phyloP scores from a whole-genome alignment of 257 asterid genomes.

The Eucommia ulmoides region DNA sequence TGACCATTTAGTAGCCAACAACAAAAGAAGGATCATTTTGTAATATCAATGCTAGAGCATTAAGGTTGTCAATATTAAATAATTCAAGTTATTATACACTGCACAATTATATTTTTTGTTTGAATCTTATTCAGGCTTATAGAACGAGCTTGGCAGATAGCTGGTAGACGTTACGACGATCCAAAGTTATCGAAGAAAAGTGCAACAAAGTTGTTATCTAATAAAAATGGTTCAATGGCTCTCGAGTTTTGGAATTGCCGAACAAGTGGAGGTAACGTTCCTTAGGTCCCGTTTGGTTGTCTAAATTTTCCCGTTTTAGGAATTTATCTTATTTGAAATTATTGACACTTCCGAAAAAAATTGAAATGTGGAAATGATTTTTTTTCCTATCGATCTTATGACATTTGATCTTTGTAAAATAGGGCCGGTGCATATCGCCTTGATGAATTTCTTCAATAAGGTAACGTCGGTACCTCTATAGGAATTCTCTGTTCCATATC shows the following conservation, averaged over 20 bases:
- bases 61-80: too few species aligned
- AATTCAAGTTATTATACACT: neutral
- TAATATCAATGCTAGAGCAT: too few species aligned
- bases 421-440: slow-evolving; percentile 56
- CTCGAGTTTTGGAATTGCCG: slow-evolving; percentile 63
- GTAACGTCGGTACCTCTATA: slow-evolving; percentile 16
- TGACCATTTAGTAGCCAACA: too few species aligned
- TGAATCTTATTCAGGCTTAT: slow-evolving; percentile 37
- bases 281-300: too few species aligned
- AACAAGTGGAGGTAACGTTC: slow-evolving; percentile 74
- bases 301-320: too few species aligned
- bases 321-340: too few species aligned
- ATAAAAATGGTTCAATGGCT: slow-evolving; percentile 20
- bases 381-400: slow-evolving; percentile 4
- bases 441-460: slow-evolving; percentile 61
- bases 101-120: neutral
- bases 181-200: slow-evolving; percentile 51
- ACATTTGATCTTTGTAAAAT: slow-evolving; percentile 16
- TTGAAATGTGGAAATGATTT: slow-evolving; percentile 66
- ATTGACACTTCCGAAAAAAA: too few species aligned
- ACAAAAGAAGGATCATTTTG: too few species aligned
- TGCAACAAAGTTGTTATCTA: slow-evolving; percentile 44
- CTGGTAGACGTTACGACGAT: slow-evolving; percentile 58
- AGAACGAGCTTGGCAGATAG: slow-evolving; percentile 75
- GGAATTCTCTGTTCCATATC: neutral